Conservation (phyloP, 257 asterid species). For the Przewalskia tangutica region DNA sequence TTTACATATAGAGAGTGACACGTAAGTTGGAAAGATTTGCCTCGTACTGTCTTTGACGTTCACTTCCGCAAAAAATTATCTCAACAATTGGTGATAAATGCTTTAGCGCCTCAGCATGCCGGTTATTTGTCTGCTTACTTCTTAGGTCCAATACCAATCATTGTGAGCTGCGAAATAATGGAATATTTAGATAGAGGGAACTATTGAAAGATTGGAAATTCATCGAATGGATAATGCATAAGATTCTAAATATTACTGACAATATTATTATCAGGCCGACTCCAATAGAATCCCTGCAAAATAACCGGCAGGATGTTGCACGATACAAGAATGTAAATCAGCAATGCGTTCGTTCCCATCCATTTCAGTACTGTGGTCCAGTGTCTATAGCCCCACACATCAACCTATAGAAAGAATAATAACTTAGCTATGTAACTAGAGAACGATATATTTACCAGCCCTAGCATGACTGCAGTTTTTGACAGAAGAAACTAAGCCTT, state of each 20-base stretch:
- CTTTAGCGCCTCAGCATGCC: background rate
- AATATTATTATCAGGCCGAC: conserved; percentile 36
- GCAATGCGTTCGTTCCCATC: conserved; percentile 50
- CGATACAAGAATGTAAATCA: conserved; percentile 44
- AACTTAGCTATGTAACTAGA: background rate
- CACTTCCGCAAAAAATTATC: background rate
- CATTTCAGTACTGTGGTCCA: conserved; percentile 32
- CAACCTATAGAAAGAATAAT: conserved; percentile 29
- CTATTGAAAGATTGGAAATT: background rate
- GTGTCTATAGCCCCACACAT: conserved; percentile 37
- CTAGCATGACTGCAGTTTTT: background rate
- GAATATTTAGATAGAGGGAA: background rate
- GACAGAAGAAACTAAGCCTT: background rate
- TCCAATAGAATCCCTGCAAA: conserved; percentile 58
- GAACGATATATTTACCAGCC: background rate
- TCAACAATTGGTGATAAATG: background rate
- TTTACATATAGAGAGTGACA: background rate
- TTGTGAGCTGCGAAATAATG: conserved; percentile 2
- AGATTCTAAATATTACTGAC: conserved; percentile 17
- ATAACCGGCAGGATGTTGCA: conserved; percentile 52
- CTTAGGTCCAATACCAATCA: conserved; percentile 12
- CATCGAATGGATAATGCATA: background rate
- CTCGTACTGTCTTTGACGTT: background rate
- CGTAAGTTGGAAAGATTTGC: background rate
- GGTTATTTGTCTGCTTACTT: background rate